phyloP scores from a whole-genome alignment of 2,329 filamentous ascomycete genomes.

The Harringtonia lauricola region DNA sequence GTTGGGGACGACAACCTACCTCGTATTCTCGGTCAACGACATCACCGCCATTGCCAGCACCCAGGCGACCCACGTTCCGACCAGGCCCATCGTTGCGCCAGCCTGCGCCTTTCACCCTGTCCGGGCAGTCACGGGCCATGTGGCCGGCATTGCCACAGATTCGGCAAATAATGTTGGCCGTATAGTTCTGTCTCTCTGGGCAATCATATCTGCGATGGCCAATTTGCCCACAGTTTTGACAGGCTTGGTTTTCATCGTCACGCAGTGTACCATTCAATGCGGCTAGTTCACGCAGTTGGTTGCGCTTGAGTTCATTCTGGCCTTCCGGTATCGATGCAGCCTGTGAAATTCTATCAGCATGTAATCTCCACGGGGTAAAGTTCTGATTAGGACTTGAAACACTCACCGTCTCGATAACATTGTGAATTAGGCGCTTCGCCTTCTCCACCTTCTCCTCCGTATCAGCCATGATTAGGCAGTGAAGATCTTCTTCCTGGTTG shows the following conservation, averaged over 20 bases:
- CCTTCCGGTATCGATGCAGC: constrained; percentile 97
- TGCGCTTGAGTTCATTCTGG: constrained; percentile 97
- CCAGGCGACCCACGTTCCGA: constrained; percentile 52
- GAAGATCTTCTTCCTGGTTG: constrained; percentile 98
- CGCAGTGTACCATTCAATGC: constrained; percentile 97
- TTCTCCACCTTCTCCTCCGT: constrained; percentile 99
- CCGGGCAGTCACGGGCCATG: constrained; percentile 96
- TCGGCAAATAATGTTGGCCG: constrained; percentile 98
- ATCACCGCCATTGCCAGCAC: constrained; percentile 56
- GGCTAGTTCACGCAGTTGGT: constrained; percentile 94
- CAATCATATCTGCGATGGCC: constrained; percentile 98
- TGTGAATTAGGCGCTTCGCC: constrained; percentile 95
- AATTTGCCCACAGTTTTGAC: constrained; percentile 98
- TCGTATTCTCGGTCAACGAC: constrained; percentile 91
- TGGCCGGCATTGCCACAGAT: constrained; percentile 96
- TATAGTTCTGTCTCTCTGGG: constrained; percentile 94
- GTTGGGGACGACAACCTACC: constrained; percentile 41
- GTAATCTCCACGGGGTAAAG: not conserved
- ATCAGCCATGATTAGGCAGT: constrained; percentile 99
- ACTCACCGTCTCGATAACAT: constrained; percentile 94
- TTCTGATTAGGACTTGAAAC: not conserved
- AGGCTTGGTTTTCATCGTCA: constrained; percentile 98
- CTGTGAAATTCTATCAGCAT: constrained; percentile 31
- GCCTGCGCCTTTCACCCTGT: constrained; percentile 78
- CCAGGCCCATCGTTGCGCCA: constrained; percentile 71